A percentile compares a stretch with the other conserved stretches of the same genome.
Evolutionary conservation across 768 basidiomycete species (phyloP).

Genomic region (Psilocybe subaeruginosa): DNA sequence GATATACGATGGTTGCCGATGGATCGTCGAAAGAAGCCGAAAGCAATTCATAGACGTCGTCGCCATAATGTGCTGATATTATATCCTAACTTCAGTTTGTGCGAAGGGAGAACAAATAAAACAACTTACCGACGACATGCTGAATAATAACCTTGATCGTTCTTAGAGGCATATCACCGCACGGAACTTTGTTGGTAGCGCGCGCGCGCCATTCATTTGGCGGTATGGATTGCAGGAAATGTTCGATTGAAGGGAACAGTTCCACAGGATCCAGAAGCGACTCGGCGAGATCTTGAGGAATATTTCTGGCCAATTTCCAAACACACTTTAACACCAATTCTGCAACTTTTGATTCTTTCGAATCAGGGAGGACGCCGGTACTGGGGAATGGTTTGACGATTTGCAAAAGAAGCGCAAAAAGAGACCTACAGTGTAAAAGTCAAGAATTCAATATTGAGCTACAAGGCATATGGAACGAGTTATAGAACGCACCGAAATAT

Average conservation of each 20-base stretch:
- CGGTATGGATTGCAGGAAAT: constrained; percentile 90
- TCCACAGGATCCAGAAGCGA: constrained; percentile 83
- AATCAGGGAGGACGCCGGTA: constrained; percentile 71
- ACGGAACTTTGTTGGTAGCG: constrained; percentile 88
- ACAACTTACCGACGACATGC: constrained; percentile 86
- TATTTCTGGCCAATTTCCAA: constrained; percentile 96
- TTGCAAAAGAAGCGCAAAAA: constrained; percentile 82
- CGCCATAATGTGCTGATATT: constrained; percentile 74
- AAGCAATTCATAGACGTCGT: constrained; percentile 89
- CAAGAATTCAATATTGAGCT: not conserved
- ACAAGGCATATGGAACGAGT: not conserved
- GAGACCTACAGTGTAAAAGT: constrained; percentile 47
- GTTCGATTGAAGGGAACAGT: constrained; percentile 89
- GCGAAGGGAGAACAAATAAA: not conserved
- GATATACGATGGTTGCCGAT: constrained; percentile 97
- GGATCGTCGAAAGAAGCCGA: constrained; percentile 92
- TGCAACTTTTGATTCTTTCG: constrained; percentile 85
- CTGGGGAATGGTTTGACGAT: constrained; percentile 84
- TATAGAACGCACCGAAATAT: constrained; percentile 75
- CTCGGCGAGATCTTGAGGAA: constrained; percentile 88
- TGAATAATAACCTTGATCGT: constrained; percentile 99
- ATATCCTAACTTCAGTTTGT: constrained; percentile 10
- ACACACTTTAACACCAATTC: constrained; percentile 95
- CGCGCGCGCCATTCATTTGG: constrained; percentile 96
- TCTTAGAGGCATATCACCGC: constrained; percentile 96